Evolutionary conservation across 2,329 filamentous ascomycete species (phyloP).

Genomic region (Coleophoma cylindrospora): DNA sequence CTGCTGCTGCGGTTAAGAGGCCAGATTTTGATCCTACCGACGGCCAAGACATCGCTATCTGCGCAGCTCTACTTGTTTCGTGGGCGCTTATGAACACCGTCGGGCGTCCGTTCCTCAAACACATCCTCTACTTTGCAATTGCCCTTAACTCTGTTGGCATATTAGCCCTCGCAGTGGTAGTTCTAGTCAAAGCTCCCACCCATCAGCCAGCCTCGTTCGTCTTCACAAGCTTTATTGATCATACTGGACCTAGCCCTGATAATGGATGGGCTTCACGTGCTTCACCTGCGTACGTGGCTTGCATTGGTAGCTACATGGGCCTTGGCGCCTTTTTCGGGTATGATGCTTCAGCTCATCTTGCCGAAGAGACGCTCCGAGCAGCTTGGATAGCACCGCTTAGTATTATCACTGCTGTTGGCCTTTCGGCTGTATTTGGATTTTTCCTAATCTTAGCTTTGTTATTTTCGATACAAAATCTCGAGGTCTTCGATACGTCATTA

Average conservation of each 20-base stretch:
- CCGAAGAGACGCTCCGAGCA: conserved; percentile 53
- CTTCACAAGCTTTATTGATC: conserved; percentile 46
- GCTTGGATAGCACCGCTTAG: conserved; percentile 53
- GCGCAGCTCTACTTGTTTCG: conserved; percentile 48
- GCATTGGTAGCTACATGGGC: conserved; percentile 47
- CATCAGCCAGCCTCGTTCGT: conserved; percentile 50
- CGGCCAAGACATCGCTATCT: conserved; percentile 49
- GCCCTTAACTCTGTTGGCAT: conserved; percentile 47
- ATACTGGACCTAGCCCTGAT: conserved; percentile 35
- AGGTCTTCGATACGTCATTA: conserved; percentile 35
- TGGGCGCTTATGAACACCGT: conserved; percentile 54
- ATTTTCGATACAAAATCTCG: conserved; percentile 54
- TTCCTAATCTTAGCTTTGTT: conserved; percentile 52
- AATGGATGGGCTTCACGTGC: conserved; percentile 47
- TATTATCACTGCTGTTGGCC: conserved; percentile 49
- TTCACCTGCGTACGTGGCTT: conserved; percentile 47
- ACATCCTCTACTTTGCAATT: conserved; percentile 53
- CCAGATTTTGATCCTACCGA: conserved; percentile 35
- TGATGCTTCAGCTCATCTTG: conserved; percentile 50
- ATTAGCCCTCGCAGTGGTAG: conserved; percentile 45
- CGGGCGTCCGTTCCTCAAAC: conserved; percentile 48
- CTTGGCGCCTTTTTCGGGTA: conserved; percentile 51
- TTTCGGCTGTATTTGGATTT: conserved; percentile 52
- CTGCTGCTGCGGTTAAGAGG: conserved; percentile 36
- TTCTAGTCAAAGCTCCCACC: conserved; percentile 51